Percentiles rank a stretch among this genome's conserved stretches.
Evolutionary conservation across 768 basidiomycete species (phyloP).

Genomic region (Gymnopilus dilepis): DNA sequence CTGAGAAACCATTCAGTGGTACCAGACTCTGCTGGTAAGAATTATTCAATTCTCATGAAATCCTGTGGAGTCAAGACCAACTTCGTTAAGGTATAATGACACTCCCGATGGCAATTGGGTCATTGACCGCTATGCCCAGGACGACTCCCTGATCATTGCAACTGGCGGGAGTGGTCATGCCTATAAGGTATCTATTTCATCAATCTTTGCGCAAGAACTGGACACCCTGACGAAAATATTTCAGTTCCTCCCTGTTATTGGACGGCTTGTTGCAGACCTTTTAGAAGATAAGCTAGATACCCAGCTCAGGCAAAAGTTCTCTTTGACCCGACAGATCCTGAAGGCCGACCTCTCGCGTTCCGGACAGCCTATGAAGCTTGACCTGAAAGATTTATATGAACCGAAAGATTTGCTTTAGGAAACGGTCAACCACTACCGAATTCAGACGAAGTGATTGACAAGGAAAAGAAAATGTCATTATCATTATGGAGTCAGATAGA

Average conservation of each 20-base stretch:
- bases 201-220: not conserved
- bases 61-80: not conserved
- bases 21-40: conserved; percentile 91
- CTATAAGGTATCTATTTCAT: conserved; percentile 63
- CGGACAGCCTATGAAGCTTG: conserved; percentile 43
- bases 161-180: conserved; percentile 91
- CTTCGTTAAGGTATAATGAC: conserved; percentile 78
- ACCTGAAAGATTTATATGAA: conserved; percentile 54
- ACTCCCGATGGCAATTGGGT: conserved; percentile 89
- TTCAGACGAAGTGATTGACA: not conserved
- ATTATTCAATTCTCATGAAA: conserved; percentile 4
- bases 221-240: conserved; percentile 5
- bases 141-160: conserved; percentile 72
- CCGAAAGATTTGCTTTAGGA: conserved; percentile 45
- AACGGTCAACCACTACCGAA: not conserved
- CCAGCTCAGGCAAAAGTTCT: conserved; percentile 61
- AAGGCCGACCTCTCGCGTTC: conserved; percentile 39
- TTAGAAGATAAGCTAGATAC: conserved; percentile 68
- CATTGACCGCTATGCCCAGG: conserved; percentile 70
- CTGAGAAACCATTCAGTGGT: conserved; percentile 66
- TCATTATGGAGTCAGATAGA: too few relatives aligned
- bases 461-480: not conserved
- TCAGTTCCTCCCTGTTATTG: conserved; percentile 89
- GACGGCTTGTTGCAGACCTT: conserved; percentile 73
- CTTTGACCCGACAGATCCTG: conserved; percentile 53